Percentiles rank a stretch among this genome's conserved stretches.
These are phyloP conservation scores for Aspergillus carbonarius DNA, from an alignment of 2,329 filamentous ascomycete species.

Conservation along the genomic window DNA sequence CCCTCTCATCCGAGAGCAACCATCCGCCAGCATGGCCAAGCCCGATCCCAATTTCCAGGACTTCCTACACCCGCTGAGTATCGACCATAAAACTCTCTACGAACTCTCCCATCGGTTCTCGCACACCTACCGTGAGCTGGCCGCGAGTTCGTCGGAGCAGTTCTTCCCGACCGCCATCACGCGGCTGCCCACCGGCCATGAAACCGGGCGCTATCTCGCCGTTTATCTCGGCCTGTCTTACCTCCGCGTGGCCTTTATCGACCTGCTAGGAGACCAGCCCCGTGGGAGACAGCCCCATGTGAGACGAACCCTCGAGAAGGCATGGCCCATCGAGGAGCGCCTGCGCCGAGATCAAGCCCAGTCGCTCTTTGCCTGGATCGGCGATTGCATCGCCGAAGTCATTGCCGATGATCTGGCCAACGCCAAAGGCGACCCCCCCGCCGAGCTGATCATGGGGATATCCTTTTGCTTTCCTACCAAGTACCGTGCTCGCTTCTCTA, in stretches of 20 bases:
- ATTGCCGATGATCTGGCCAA: slow-evolving; percentile 53
- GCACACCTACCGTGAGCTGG: slow-evolving; percentile 36
- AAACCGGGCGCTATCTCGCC: slow-evolving; percentile 54
- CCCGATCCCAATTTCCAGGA: slow-evolving; percentile 6
- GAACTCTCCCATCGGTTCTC: slow-evolving; percentile 38
- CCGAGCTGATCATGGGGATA: slow-evolving; percentile 41
- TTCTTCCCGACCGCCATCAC: slow-evolving; percentile 46
- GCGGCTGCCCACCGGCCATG: slow-evolving; percentile 46
- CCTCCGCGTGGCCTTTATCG: slow-evolving; percentile 53
- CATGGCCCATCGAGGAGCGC: slow-evolving; percentile 72
- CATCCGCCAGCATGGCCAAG: not conserved
- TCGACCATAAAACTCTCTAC: slow-evolving; percentile 34
- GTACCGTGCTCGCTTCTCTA: slow-evolving; percentile 20
- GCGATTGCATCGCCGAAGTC: slow-evolving; percentile 69
- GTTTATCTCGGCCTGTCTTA: slow-evolving; percentile 56
- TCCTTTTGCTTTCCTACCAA: slow-evolving; percentile 47
- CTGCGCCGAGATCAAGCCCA: slow-evolving; percentile 70
- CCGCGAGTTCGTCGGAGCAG: slow-evolving; percentile 39
- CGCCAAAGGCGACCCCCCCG: slow-evolving; percentile 27
- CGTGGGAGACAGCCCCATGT: slow-evolving; percentile 49
- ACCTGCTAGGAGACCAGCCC: slow-evolving; percentile 42
- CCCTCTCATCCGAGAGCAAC: not conserved
- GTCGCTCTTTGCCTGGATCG: slow-evolving; percentile 73
- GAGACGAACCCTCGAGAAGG: slow-evolving; percentile 63
- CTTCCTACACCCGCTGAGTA: slow-evolving; percentile 31